phyloP scores from a whole-genome alignment of 306 rosid species.

The Quercus robur region DNA sequence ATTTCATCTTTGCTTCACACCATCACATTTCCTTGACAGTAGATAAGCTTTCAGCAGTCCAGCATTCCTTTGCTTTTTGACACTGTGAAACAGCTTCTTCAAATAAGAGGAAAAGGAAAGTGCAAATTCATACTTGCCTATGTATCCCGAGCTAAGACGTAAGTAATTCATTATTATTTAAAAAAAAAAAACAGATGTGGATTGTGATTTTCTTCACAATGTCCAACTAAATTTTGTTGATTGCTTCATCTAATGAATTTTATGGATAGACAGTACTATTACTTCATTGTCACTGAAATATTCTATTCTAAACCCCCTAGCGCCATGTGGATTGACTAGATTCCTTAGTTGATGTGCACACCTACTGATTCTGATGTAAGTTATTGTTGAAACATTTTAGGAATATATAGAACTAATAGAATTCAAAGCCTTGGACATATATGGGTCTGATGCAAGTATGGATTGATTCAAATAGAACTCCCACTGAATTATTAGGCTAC shows the following conservation, averaged over 20 bases:
- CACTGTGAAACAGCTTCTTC: slow-evolving; percentile 67
- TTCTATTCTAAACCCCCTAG: slow-evolving; percentile 2
- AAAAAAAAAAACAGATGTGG: too few relatives aligned
- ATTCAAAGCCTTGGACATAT: not conserved
- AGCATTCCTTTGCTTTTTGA: slow-evolving; percentile 71
- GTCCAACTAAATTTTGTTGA: not conserved
- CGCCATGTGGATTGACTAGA: not conserved
- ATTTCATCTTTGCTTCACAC: not conserved
- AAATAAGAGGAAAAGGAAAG: slow-evolving; percentile 43
- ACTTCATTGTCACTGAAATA: not conserved
- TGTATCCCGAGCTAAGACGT: slow-evolving; percentile 79
- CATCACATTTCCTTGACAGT: slow-evolving; percentile 47
- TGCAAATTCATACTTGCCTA: slow-evolving; percentile 93
- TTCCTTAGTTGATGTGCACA: slow-evolving; percentile 1
- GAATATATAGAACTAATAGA: not conserved
- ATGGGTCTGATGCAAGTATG: not conserved
- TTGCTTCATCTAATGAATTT: slow-evolving; percentile 16
- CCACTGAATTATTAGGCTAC: not conserved
- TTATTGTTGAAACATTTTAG: not conserved
- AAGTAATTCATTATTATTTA: slow-evolving; percentile 19
- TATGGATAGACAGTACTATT: not conserved
- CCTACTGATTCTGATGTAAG: slow-evolving; percentile 7
- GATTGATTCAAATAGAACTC: not conserved
- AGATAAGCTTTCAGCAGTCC: slow-evolving; percentile 81
- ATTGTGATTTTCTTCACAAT: slow-evolving; percentile 7